Percentiles rank a stretch among this genome's conserved stretches.
These are phyloP conservation scores for Melastoma malabathricum DNA, from an alignment of 345 rosid species.

Conservation along the genomic window DNA sequence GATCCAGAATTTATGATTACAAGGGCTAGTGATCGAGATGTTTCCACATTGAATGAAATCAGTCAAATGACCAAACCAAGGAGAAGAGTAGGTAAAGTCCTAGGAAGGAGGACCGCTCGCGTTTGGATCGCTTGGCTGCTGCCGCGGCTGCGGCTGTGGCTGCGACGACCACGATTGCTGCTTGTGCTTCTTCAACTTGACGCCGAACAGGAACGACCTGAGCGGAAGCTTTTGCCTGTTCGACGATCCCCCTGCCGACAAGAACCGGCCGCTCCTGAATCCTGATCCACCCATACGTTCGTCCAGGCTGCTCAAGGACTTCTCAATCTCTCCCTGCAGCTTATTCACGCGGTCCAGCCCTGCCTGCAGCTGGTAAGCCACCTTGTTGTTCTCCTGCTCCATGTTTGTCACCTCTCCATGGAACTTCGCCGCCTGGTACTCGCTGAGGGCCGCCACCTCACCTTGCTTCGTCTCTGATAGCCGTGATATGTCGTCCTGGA, in stretches of 20 bases:
- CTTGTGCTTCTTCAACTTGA: conserved; percentile 47
- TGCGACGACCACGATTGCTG: conserved; percentile 14
- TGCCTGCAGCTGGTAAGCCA: conserved; percentile 38
- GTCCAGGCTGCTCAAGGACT: conserved; percentile 29
- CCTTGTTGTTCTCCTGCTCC: conserved; percentile 76
- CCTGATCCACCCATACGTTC: conserved; percentile 33
- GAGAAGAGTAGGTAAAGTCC: no score
- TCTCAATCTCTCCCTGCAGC: conserved; percentile 40
- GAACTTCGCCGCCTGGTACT: conserved; percentile 63
- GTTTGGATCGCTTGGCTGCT: no score
- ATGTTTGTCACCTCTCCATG: conserved; percentile 79
- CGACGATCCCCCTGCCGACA: no score
- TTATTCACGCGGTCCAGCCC: conserved; percentile 40
- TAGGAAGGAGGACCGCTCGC: no score
- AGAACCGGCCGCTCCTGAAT: conserved; percentile 13
- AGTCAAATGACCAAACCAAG: no score
- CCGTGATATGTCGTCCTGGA: conserved; percentile 55
- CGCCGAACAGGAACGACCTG: conserved; percentile 80
- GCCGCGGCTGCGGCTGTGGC: no score
- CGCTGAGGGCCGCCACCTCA: conserved; percentile 30
- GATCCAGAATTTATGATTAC: no score
- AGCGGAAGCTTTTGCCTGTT: conserved; percentile 44
- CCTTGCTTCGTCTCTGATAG: conserved; percentile 16
- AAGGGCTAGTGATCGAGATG: no score
- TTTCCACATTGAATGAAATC: no score